Evolutionary conservation across 129 eudicot genomes (phyloP).

Genomic region (Lactuca sativa): DNA sequence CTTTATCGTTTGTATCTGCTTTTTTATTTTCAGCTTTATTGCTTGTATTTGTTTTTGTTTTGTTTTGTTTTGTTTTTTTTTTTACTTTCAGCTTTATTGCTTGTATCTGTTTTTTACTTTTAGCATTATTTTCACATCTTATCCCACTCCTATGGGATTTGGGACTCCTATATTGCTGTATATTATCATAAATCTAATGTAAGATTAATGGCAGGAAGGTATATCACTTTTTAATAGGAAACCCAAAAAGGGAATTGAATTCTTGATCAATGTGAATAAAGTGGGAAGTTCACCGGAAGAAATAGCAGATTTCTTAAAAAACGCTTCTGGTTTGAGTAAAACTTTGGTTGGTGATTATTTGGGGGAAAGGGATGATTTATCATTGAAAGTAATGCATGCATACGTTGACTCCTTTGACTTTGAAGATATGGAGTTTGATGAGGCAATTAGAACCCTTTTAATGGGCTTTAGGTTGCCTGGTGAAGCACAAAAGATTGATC

Average conservation of each 20-base stretch:
- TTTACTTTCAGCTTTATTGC: too few species aligned
- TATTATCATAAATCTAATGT: conserved; percentile 29
- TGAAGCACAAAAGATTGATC: conserved; percentile 97
- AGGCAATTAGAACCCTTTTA: conserved; percentile 76
- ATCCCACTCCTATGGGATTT: too few species aligned
- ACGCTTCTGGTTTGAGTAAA: conserved; percentile 79
- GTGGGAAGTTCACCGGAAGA: conserved; percentile 89
- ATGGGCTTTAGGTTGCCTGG: conserved; percentile 92
- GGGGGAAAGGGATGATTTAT: conserved; percentile 89
- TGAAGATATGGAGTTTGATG: conserved; percentile 83
- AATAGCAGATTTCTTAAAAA: conserved; percentile 71
- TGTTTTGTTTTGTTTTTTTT: too few species aligned
- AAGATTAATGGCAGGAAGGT: conserved; percentile 87
- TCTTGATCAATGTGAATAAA: conserved; percentile 84
- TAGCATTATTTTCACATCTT: too few species aligned
- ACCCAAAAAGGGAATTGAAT: conserved; percentile 91
- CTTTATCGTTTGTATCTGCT: too few species aligned
- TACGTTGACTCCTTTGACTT: conserved; percentile 92
- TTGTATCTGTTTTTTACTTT: too few species aligned
- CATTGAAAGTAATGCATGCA: conserved; percentile 94
- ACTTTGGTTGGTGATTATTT: conserved; percentile 87
- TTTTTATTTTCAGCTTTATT: too few species aligned
- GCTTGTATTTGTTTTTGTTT: too few species aligned
- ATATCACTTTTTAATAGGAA: conserved; percentile 86
- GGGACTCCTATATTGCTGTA: too few species aligned